Conservation (phyloP, 225 moss, liverwort and hornwort species). For the Bryum argenteum region DNA sequence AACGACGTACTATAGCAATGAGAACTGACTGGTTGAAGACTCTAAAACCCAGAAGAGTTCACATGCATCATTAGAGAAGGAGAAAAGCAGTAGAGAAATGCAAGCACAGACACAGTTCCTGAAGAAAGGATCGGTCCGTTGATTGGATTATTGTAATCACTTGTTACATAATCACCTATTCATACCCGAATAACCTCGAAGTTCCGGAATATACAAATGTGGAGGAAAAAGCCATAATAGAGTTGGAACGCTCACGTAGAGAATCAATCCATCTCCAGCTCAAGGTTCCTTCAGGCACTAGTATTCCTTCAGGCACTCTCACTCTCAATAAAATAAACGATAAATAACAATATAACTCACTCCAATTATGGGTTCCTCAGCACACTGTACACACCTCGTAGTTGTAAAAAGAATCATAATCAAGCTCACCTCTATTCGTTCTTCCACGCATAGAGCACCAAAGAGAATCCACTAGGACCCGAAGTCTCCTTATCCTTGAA, state of each 20-base stretch:
- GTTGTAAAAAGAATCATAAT: slow-evolving; percentile 34
- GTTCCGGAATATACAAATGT: slow-evolving; percentile 38
- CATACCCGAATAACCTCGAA: slow-evolving; percentile 28
- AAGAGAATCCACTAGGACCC: slow-evolving; percentile 56
- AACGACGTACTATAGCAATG: no score
- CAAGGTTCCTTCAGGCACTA: slow-evolving; percentile 7
- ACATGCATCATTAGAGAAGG: no score
- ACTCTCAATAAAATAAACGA: no score
- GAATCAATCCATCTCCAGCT: slow-evolving; percentile 31
- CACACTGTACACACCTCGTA: slow-evolving; percentile 38
- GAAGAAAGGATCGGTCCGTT: slow-evolving; percentile 20
- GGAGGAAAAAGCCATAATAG: slow-evolving; percentile 38
- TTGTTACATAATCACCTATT: slow-evolving; percentile 40
- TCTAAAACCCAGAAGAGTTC: no score
- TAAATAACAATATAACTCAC: no score
- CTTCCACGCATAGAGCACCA: slow-evolving; percentile 67
- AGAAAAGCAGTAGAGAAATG: not conserved
- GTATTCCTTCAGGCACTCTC: no score
- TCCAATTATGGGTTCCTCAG: slow-evolving; percentile 24
- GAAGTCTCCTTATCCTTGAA: slow-evolving; percentile 66
- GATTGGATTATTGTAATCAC: slow-evolving; percentile 30
- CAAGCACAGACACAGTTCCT: slow-evolving; percentile 17
- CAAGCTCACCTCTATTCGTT: slow-evolving; percentile 39
- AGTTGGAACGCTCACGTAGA: slow-evolving; percentile 20
- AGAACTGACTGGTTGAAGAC: no score